These are phyloP conservation scores for Colletotrichum orbiculare DNA, from an alignment of 2,329 filamentous ascomycete genomes.

Conservation along the genomic window DNA sequence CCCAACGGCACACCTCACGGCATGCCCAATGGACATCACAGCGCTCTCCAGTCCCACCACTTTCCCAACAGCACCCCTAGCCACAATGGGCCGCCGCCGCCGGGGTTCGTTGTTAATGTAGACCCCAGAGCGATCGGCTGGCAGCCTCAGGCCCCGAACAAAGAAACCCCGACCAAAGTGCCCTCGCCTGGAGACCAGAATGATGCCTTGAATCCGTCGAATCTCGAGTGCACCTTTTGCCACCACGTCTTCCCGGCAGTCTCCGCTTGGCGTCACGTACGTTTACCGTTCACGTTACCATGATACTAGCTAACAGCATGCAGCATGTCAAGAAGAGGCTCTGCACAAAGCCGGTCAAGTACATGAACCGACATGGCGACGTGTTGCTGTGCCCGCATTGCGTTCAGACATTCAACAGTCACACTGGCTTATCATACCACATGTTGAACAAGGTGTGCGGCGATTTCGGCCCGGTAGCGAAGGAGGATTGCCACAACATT, in stretches of 20 bases:
- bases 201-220: background rate
- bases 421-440: slow-evolving; percentile 58
- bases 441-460: slow-evolving; percentile 58
- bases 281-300: background rate
- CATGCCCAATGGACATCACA: no score
- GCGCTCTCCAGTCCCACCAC: no score
- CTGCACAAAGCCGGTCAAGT: slow-evolving; percentile 42
- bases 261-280: slow-evolving; percentile 32
- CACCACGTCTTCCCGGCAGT: slow-evolving; percentile 32
- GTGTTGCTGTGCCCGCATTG: slow-evolving; percentile 54
- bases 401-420: slow-evolving; percentile 56
- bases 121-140: no score
- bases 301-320: background rate
- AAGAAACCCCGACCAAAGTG: no score
- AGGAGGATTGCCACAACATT: background rate
- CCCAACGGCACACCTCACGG: background rate
- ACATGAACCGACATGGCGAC: slow-evolving; percentile 37
- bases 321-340: slow-evolving; percentile 51
- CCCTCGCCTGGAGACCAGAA: no score
- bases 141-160: no score
- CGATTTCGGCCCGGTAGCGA: slow-evolving; percentile 42
- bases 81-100: no score
- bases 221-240: slow-evolving; percentile 34
- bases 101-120: no score
- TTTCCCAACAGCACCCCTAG: no score